Conservation (phyloP, 2,329 filamentous ascomycete species). For the Aspergillus sp. region DNA sequence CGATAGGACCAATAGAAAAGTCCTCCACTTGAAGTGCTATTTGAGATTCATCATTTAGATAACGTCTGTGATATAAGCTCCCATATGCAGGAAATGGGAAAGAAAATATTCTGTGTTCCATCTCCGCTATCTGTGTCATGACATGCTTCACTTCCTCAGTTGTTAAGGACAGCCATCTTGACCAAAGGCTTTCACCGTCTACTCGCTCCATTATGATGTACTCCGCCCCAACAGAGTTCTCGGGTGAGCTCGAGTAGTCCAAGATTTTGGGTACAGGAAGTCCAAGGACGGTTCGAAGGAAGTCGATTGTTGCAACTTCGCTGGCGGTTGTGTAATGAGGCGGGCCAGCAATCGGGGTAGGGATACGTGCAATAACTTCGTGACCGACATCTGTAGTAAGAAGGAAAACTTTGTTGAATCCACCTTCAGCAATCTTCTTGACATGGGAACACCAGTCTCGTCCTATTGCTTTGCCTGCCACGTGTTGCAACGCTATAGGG, state of each 20-base stretch:
- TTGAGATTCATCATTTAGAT: constrained; percentile 10
- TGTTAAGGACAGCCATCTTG: constrained; percentile 18
- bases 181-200: constrained; percentile 24
- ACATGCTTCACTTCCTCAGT: constrained; percentile 17
- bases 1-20: constrained; percentile 21
- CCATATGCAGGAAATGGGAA: constrained; percentile 22
- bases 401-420: constrained; percentile 25
- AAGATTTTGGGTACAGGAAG: constrained; percentile 32
- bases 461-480: constrained; percentile 14
- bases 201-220: constrained; percentile 39
- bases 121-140: constrained; percentile 19
- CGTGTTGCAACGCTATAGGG: constrained; percentile 14
- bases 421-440: constrained; percentile 15
- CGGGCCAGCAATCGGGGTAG: constrained; percentile 20
- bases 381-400: constrained; percentile 14
- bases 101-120: constrained; percentile 19
- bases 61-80: constrained; percentile 19
- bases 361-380: constrained; percentile 22
- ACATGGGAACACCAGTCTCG: constrained; percentile 14
- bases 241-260: constrained; percentile 24
- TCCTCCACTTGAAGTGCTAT: constrained; percentile 11
- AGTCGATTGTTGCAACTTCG: constrained; percentile 20
- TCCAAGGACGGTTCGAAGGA: constrained; percentile 18
- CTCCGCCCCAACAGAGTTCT: constrained; percentile 34
- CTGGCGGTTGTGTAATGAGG: constrained; percentile 19